A percentile compares a stretch with the other conserved stretches of the same genome.
Conservation (phyloP, 352 stramenopile genomes). For the Globisporangium parvum region DNA sequence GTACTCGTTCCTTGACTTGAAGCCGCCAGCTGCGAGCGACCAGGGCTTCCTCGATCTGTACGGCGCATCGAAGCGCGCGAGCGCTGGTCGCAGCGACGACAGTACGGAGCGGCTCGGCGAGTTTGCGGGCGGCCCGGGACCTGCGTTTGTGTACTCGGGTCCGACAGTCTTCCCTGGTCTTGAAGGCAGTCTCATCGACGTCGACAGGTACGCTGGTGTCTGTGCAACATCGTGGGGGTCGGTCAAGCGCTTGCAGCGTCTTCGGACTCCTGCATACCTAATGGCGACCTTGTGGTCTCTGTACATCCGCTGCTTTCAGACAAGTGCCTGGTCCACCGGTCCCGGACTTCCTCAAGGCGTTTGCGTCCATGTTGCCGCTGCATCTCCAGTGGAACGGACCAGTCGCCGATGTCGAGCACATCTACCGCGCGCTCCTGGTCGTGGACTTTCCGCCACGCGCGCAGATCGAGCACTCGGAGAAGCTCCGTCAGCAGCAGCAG, state of each 20-base stretch:
- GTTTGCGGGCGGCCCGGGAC: conserved; percentile 2
- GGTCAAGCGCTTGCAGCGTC: no score
- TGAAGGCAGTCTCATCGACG: conserved; percentile 27
- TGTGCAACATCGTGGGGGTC: neutral
- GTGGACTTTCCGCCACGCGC: conserved; percentile 74
- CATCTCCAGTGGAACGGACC: conserved; percentile 82
- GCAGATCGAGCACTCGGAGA: conserved; percentile 63
- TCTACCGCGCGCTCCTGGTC: conserved; percentile 77
- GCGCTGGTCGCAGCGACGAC: conserved; percentile 17
- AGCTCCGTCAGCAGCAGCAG: conserved; percentile 63
- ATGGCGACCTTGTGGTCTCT: no score
- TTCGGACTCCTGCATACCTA: no score
- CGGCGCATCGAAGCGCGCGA: conserved; percentile 26
- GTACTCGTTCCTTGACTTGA: conserved; percentile 78
- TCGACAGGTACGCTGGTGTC: conserved; percentile 31
- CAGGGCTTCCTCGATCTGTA: conserved; percentile 83
- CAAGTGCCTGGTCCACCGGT: conserved; percentile 68
- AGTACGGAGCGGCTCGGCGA: conserved; percentile 16
- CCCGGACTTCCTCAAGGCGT: conserved; percentile 83
- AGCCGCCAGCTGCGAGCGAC: conserved; percentile 46
- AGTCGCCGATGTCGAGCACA: conserved; percentile 82
- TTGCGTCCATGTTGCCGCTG: conserved; percentile 73
- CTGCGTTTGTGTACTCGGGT: conserved; percentile 9
- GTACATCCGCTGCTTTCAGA: conserved; percentile 22
- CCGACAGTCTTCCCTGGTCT: conserved; percentile 17